Percentiles rank a stretch among this genome's conserved stretches.
Conservation (phyloP, 108 stramenopile genomes). For the Cyclotella baltica region DNA sequence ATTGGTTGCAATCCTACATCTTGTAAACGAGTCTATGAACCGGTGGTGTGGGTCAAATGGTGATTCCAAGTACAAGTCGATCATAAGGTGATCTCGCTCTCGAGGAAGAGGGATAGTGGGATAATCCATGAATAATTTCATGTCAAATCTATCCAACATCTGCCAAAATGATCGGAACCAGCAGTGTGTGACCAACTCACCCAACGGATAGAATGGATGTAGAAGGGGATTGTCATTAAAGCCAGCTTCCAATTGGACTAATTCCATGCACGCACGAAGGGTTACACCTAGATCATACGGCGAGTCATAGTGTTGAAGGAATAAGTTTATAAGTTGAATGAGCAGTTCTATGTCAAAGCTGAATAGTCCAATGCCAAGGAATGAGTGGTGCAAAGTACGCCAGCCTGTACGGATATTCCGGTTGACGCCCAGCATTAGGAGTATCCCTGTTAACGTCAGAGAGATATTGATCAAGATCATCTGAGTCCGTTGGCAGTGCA, state of each 20-base stretch:
- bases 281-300: not conserved
- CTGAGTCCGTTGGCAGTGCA: too few relatives aligned
- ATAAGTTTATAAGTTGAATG: not conserved
- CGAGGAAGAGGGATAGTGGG: too few relatives aligned
- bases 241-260: not conserved
- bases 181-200: too few relatives aligned
- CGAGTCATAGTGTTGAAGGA: too few relatives aligned
- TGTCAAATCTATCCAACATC: not conserved
- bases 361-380: conserved; percentile 7
- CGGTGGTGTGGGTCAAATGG: too few relatives aligned
- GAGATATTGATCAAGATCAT: too few relatives aligned
- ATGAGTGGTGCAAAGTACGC: conserved; percentile 1
- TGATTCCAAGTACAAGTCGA: too few relatives aligned
- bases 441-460: not conserved
- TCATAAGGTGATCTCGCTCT: too few relatives aligned
- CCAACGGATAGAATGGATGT: not conserved
- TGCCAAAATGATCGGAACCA: not conserved
- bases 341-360: not conserved
- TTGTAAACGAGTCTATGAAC: too few relatives aligned
- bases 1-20: too few relatives aligned
- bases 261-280: not conserved
- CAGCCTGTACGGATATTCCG: conserved; percentile 4
- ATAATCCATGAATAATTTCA: not conserved
- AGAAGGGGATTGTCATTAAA: too few relatives aligned
- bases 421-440: conserved; percentile 8